Evolutionary conservation across 768 basidiomycete species (phyloP), one percentile per base, ranked within the genome.

Genomic region (Sporobolomyces phaffii): DNA sequence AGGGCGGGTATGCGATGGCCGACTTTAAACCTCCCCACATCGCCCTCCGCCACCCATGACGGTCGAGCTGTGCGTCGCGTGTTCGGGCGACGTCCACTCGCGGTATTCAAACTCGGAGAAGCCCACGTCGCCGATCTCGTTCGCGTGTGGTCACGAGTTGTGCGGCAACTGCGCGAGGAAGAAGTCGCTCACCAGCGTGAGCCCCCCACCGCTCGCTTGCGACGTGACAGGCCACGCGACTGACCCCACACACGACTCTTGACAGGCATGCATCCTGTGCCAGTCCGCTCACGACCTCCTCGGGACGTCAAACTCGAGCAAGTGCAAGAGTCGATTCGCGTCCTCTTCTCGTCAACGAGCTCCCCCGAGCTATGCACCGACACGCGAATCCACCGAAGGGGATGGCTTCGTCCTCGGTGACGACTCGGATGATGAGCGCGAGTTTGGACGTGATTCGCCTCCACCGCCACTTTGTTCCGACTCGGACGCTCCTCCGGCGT

Each of bases 401-500:
- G 48, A 28, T 13, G 62, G 58, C 5, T 69, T 69, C 48, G 68
- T 69, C 11, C 58, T 69, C 2, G 68, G 68, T 7, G 67, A 47
- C 28, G 62, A 69, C 18, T 64, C 62, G 22, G 68, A 69, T 43
- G 68, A 69, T 33, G 68, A 64, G 20, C n/a, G n/a, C n/a, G n/a
- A n/a, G n/a, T n/a, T n/a, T n/a, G 68, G 58, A 4, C 24, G 18
- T 2, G 20, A 29, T n/a, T 1, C 15, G 18, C 11, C 31, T 7
- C 3, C 61, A 28, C 43, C 56, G 1, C 61, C 61, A 9, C 6
- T 24, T 43, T 6, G 24, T 1, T 0, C n/a, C 28, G 15, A 15
- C 36, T 13, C 15, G 17, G 41, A 47, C 5, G 20, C 4, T 5
- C 56, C 61, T 24, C 62, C 56, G 15, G 54, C 57, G 1, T 62